Conservation (phyloP, 1,284 basidiomycete genomes). For the Pyrrhoderma lamaoense region DNA sequence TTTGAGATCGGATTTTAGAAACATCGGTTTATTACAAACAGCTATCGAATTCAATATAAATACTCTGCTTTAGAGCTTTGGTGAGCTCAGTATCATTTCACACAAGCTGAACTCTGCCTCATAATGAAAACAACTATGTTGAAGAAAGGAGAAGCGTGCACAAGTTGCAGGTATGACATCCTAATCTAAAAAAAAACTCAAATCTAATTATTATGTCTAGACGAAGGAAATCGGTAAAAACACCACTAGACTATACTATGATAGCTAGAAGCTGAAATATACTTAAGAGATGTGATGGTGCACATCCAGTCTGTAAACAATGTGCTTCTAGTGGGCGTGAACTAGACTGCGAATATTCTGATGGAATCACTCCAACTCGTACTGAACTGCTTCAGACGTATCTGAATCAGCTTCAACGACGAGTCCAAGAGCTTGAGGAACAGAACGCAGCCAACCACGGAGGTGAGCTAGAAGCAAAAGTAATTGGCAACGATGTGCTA, state of each 20-base stretch:
- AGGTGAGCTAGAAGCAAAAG: slow-evolving; percentile 18
- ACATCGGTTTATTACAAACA: too few species aligned
- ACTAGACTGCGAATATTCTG: slow-evolving; percentile 38
- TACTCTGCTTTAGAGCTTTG: too few species aligned
- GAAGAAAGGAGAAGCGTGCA: slow-evolving; percentile 25
- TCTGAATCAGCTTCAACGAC: slow-evolving; percentile 30
- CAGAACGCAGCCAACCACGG: slow-evolving; percentile 32
- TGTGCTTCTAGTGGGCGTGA: slow-evolving; percentile 29
- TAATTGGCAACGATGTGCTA: too few species aligned
- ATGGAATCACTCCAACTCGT: slow-evolving; percentile 28
- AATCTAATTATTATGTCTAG: slow-evolving; percentile 20
- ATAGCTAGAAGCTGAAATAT: not conserved
- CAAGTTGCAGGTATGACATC: slow-evolving; percentile 22
- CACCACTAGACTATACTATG: not conserved
- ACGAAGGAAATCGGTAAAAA: slow-evolving; percentile 33
- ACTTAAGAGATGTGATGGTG: slow-evolving; percentile 36
- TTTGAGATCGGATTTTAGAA: too few species aligned
- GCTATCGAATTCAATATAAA: too few species aligned
- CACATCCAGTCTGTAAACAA: slow-evolving; percentile 32
- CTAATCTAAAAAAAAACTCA: not conserved
- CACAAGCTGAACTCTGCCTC: too few species aligned
- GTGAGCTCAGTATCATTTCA: too few species aligned
- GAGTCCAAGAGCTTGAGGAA: slow-evolving; percentile 29
- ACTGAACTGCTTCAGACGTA: slow-evolving; percentile 34
- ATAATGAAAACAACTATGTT: too few species aligned